Evolutionary conservation across 116 monocot species (phyloP), one percentile per base, ranked within the genome.

Genomic region (Zostera marina): DNA sequence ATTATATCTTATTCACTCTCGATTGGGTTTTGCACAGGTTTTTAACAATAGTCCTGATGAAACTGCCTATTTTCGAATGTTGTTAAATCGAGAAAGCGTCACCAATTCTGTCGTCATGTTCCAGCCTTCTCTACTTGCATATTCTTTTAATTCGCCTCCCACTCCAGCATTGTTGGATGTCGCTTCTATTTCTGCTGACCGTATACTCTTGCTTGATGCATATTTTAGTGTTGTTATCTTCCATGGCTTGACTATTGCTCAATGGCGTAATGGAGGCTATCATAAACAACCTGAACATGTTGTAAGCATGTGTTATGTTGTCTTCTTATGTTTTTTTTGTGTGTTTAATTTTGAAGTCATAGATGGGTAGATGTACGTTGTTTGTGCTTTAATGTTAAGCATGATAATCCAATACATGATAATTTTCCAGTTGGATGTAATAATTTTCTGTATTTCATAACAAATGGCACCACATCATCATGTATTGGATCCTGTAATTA

Each of bases 21-120:
- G 32, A 32, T 32, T 1, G 32, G 32, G 1, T 54, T 32, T 54
- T 54, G 11, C 49, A 41, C 72, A 92, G 92, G 94, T 94, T 69
- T 94, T 94, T 52, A 94, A 94, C 63, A 94, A 94, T 67, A 94
- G 88, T 69, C 94, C 94, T 19, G 94, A 94, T 72, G 94, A 94
- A 71, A 94, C 94, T 39, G 94, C 94, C 41, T 94, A 81, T 79
- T 94, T 94, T 66, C 72, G 88, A 32, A 94, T 94, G 68, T 56
- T 94, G 58, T 76, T 94, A 69, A 88, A 94, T 46, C 72, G 94
- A 41, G 94, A 94, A 71, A 94, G 68, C 52, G 63, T 88, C 44
- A 77, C 79, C 56, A 94, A 94, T 62, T 88, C 94, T 49, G 79
- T 82, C 59, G 88, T 81, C 49, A 94, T 94, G 94, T 88, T 94